phyloP scores from a whole-genome alignment of 2,329 filamentous ascomycete species.

The Torrubiella hemipterigena region DNA sequence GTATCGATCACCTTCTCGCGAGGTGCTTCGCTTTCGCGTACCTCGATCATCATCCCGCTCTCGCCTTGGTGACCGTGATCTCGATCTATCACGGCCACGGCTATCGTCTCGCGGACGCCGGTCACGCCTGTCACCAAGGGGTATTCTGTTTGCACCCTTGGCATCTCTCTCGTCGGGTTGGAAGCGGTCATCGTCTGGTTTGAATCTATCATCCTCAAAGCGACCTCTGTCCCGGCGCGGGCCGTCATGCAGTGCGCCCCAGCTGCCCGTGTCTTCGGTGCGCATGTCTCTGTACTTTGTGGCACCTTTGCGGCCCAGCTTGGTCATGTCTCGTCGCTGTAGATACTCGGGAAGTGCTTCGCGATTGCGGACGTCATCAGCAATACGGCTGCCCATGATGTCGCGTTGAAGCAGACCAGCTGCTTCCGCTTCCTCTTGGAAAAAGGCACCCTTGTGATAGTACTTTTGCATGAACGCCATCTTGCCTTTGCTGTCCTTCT shows the following conservation, averaged over 20 bases:
- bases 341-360: constrained; percentile 82
- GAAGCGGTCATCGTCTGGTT: constrained; percentile 45
- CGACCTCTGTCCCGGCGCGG: constrained; percentile 19
- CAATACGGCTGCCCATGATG: constrained; percentile 73
- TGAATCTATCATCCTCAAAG: constrained; percentile 53
- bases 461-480: constrained; percentile 92
- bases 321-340: constrained; percentile 87
- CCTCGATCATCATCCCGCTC: constrained; percentile 32
- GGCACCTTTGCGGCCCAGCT: constrained; percentile 81
- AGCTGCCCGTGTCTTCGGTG: constrained; percentile 80
- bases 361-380: constrained; percentile 72
- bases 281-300: constrained; percentile 84
- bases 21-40: constrained; percentile 45
- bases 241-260: constrained; percentile 55
- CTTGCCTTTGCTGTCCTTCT: constrained; percentile 66
- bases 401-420: constrained; percentile 70
- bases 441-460: constrained; percentile 94
- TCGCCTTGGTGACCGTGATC: constrained; percentile 41
- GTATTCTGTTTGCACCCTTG: constrained; percentile 59
- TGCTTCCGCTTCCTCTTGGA: constrained; percentile 65
- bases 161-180: constrained; percentile 28
- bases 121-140: constrained; percentile 47
- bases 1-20: constrained; percentile 40
- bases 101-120: constrained; percentile 20
- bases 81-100: constrained; percentile 25